These are phyloP conservation scores for Coemansia sp. DNA, from an alignment of 192 early-diverging fungal species.

Conservation along the genomic window DNA sequence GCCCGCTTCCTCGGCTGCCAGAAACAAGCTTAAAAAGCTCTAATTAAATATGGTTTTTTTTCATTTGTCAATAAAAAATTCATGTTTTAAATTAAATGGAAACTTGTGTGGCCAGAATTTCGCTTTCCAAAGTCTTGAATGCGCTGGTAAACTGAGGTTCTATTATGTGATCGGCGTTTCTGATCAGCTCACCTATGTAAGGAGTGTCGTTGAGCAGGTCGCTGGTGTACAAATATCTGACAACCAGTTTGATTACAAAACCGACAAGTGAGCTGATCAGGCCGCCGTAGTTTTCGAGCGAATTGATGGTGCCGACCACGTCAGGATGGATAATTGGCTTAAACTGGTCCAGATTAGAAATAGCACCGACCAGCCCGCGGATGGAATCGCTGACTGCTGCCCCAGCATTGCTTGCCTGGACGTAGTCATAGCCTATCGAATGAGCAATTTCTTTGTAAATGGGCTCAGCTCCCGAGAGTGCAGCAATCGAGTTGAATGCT, in stretches of 20 bases:
- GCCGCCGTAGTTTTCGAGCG: constrained; percentile 26
- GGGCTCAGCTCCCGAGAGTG: constrained; percentile 7
- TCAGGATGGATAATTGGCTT: constrained; percentile 41
- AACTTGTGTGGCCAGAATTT: background rate
- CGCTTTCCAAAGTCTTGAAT: constrained; percentile 7
- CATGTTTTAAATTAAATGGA: background rate
- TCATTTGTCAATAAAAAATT: constrained; percentile 1
- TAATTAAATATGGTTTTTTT: background rate
- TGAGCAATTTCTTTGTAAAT: constrained; percentile 44
- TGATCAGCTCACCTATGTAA: constrained; percentile 48
- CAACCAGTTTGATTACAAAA: constrained; percentile 19
- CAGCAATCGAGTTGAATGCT: constrained; percentile 1
- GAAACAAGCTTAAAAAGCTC: constrained; percentile 32
- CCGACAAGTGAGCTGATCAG: constrained; percentile 29
- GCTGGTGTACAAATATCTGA: constrained; percentile 30
- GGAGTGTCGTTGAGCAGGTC: constrained; percentile 41
- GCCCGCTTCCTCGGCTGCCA: constrained; percentile 5
- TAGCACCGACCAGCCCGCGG: constrained; percentile 12
- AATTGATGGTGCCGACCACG: constrained; percentile 20
- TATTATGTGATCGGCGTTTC: constrained; percentile 26
- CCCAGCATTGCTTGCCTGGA: constrained; percentile 24
- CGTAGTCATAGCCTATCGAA: constrained; percentile 29
- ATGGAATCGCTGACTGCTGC: constrained; percentile 25
- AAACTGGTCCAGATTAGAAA: constrained; percentile 26
- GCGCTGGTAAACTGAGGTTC: constrained; percentile 18